Base-by-base conservation (phyloP, 164 flowering plant genomes). In the Hamamelis virginiana region DNA sequence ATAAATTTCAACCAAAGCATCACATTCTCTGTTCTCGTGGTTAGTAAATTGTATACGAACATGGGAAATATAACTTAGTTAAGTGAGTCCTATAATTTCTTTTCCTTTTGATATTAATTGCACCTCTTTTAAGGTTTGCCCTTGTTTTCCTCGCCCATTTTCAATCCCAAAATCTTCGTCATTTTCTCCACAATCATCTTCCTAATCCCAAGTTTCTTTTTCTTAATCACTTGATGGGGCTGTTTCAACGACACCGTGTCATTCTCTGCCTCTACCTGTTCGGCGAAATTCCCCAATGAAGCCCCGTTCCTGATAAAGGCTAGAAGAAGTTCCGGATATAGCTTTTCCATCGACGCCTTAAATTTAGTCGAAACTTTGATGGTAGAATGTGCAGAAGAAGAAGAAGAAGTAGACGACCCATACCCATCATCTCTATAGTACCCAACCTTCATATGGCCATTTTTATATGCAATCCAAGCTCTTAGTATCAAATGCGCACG, bases 401-500 rank as follows among this genome's bases (percentile, higher is more conserved):
- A 55, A 1, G 48, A 15, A 0, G 64, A 61, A 33, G 47, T 22
- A n/a, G n/a, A n/a, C n/a, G n/a, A n/a, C n/a, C n/a, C n/a, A n/a
- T n/a, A n/a, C 21, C 48, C 55, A 11, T 33, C 59, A 8, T 41
- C 46, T 1, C 4, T 26, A 50, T 55, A 76, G 19, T 47, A 62
- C 65, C 83, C 83, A 1, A 74, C 52, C 18, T 11, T 38, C 22
- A 45, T 59, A 3, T 25, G 16, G 8, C 78, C 83, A 10, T 19
- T 12, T 1, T n/a, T 18, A 44, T 80, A 80, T 12, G 64, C 74
- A 4, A 43, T 18, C 10, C 76, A 75, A 3, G 79, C 80, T 8
- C 22, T 41, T 28, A 80, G 9, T 4, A 80, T 72, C 23, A 1
- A 0, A 8, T 6, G 5, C 21, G 61, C 76, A 9, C 67, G 70